Evolutionary conservation across 2,329 filamentous ascomycete species (phyloP), one percentile per base, ranked within the genome.

Genomic region (Lachnellula arida): DNA sequence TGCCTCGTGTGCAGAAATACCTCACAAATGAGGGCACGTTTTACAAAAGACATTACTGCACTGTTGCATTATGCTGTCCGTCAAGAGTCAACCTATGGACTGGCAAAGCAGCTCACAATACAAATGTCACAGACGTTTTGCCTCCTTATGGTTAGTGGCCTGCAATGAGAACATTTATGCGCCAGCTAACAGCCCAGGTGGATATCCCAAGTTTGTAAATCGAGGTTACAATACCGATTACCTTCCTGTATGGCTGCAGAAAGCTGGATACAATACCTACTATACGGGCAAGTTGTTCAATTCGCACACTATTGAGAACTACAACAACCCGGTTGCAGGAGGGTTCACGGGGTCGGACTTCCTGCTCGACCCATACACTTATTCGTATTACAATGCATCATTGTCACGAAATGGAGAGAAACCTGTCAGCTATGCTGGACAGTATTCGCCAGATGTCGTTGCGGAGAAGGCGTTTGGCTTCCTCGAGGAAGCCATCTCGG

Each of bases 201-300:
- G 80, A 1, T 89, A 84, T 61, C 80, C 82, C 1, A 87, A 87
- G 61, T 86, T 89, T 53, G 72, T 88, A 14, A 73, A 72, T 4
- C 75, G 85, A 49, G 85, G 86, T 0, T 75, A 82, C 56, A 87
- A 89, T 55, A 78, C 85, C 1, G 78, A 84, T 37, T 88, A 86
- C 56, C 75, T 89, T 0, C 86, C 86, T 0, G 68, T 89, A 0
- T 90, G 86, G 85, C 69, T 90, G 14, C 84, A 88, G 59, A 67
- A 79, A 2, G 80, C 79, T 0, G 86, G 85, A 0, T 89, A 89
- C 65, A 80, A 82, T 58, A 88, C 86, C 0, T 88, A 88, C 64
- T 89, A 89, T 62, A 81, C 81, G 0, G 86, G 84, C 19, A 89
- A 90, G 72, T 73, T 1, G 81, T 85, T 86, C 71, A 89, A 89